A percentile compares a stretch with the other conserved stretches of the same genome.
Evolutionary conservation across 2,329 filamentous ascomycete genomes (phyloP).

Genomic region (Aureobasidium uvarum): DNA sequence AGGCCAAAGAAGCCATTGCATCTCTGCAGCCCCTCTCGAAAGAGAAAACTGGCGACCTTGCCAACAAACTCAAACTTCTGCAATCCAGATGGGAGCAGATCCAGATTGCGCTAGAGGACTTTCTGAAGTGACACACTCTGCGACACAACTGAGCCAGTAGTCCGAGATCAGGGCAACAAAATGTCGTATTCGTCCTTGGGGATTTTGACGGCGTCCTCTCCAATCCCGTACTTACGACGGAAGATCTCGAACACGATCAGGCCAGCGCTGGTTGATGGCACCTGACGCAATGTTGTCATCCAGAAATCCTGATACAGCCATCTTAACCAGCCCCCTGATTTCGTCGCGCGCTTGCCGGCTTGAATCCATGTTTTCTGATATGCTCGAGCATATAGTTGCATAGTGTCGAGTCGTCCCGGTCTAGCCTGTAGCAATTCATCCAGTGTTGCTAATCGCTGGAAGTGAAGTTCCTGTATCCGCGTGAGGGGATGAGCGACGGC

Average conservation of each 20-base stretch:
- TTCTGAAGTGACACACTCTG: constrained; percentile 4
- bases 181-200: constrained; percentile 70
- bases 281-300: constrained; percentile 69
- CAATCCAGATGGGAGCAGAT: constrained; percentile 43
- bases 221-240: constrained; percentile 66
- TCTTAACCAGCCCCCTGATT: constrained; percentile 56
- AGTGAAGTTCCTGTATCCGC: constrained; percentile 69
- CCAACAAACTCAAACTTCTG: constrained; percentile 28
- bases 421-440: constrained; percentile 52
- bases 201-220: constrained; percentile 62
- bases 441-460: constrained; percentile 68
- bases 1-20: constrained; percentile 25
- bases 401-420: constrained; percentile 44
- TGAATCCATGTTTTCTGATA: constrained; percentile 67
- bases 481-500: constrained; percentile 67
- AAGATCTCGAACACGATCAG: constrained; percentile 77
- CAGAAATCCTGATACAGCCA: constrained; percentile 73
- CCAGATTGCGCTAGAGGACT: constrained; percentile 30
- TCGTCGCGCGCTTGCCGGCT: constrained; percentile 58
- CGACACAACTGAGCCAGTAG: background rate
- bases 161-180: constrained; percentile 51
- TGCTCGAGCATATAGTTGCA: constrained; percentile 66
- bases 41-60: constrained; percentile 15
- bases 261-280: constrained; percentile 73
- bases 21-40: constrained; percentile 15